phyloP scores from a whole-genome alignment of 1,139 yeast species.

The Scheffersomyces titani region DNA sequence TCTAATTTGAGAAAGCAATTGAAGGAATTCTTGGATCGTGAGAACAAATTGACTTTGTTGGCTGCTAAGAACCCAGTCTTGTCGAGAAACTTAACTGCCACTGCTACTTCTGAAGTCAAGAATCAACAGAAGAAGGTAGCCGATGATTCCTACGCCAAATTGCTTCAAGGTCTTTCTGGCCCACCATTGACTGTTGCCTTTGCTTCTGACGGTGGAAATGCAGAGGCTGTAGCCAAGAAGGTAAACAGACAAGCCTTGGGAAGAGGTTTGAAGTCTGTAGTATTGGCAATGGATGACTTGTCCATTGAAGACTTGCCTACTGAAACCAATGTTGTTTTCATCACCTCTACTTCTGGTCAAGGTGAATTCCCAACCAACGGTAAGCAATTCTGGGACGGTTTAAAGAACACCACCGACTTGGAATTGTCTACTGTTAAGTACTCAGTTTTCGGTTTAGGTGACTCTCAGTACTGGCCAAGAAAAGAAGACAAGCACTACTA shows the following conservation, averaged over 20 bases:
- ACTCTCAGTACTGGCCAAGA: constrained; percentile 95
- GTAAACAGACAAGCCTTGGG: constrained; percentile 81
- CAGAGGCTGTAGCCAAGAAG: constrained; percentile 80
- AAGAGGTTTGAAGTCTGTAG: constrained; percentile 80
- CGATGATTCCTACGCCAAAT: constrained; percentile 71
- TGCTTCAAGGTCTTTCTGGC: constrained; percentile 86
- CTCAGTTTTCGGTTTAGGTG: constrained; percentile 90
- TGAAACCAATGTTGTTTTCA: constrained; percentile 79
- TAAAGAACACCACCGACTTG: constrained; percentile 68
- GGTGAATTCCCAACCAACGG: constrained; percentile 98
- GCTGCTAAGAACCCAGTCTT: constrained; percentile 72
- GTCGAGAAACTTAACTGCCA: constrained; percentile 68
- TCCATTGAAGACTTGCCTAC: constrained; percentile 77
- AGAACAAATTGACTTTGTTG: constrained; percentile 79
- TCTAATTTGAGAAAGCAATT: constrained; percentile 77
- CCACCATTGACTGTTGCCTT: constrained; percentile 89
- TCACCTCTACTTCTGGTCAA: constrained; percentile 93
- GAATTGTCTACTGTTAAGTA: constrained; percentile 71
- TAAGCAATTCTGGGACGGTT: constrained; percentile 83
- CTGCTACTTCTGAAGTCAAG: constrained; percentile 60
- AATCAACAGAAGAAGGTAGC: constrained; percentile 67
- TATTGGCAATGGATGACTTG: constrained; percentile 82
- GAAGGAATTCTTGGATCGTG: constrained; percentile 81
- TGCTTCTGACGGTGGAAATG: constrained; percentile 96
- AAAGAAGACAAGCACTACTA: constrained; percentile 92